Evolutionary conservation across 768 basidiomycete genomes (phyloP).

Genomic region (Mycena leptocephala): DNA sequence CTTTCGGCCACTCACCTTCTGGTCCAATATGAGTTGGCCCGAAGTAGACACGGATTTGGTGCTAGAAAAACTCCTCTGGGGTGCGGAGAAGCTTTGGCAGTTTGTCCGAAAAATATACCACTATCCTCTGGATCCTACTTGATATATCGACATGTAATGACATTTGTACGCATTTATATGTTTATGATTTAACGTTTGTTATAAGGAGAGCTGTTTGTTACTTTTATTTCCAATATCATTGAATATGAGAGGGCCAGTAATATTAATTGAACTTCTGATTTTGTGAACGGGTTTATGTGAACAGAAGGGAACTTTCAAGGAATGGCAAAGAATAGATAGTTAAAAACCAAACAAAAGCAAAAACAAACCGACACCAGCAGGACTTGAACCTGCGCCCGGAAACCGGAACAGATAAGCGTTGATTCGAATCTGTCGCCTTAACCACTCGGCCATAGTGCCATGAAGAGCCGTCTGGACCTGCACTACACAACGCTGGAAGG

Average conservation of each 20-base stretch:
- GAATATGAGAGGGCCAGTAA: background rate
- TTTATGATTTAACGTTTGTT: slow-evolving; percentile 9
- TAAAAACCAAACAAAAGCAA: background rate
- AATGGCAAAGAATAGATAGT: background rate
- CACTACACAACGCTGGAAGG: no score
- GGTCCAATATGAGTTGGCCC: slow-evolving; percentile 27
- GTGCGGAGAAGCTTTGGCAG: slow-evolving; percentile 63
- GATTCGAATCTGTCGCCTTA: slow-evolving; percentile 32
- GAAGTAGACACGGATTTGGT: slow-evolving; percentile 41
- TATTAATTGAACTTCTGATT: no score
- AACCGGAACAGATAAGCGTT: slow-evolving; percentile 15
- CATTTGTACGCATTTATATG: slow-evolving; percentile 7
- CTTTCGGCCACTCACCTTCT: slow-evolving; percentile 40
- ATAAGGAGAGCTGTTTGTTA: no score
- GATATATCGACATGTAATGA: slow-evolving; percentile 30
- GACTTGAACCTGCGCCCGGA: slow-evolving; percentile 25
- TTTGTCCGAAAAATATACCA: slow-evolving; percentile 67
- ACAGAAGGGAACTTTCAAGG: no score
- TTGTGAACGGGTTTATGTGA: no score
- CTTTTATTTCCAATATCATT: no score
- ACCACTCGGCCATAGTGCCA: slow-evolving; percentile 31
- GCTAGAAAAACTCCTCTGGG: slow-evolving; percentile 55
- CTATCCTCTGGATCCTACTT: slow-evolving; percentile 71
- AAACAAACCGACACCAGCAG: slow-evolving; percentile 15
- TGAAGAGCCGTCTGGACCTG: no score